These are phyloP conservation scores for Lolium rigidum DNA, from an alignment of 176 grass and related monocot species.

Conservation along the genomic window DNA sequence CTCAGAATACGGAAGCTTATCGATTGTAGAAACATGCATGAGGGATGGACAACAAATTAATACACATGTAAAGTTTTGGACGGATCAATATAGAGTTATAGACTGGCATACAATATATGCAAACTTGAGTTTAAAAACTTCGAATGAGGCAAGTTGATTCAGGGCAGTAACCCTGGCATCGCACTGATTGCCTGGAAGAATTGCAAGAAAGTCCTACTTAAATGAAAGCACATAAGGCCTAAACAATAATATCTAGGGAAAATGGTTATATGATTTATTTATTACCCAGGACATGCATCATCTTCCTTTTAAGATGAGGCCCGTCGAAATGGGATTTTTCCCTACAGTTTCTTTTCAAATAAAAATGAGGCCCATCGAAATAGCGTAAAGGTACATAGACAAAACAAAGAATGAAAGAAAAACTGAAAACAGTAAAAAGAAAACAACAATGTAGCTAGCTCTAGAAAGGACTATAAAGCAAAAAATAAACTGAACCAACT, in stretches of 20 bases:
- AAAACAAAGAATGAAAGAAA: not conserved
- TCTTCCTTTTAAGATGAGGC: not conserved
- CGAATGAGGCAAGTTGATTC: not conserved
- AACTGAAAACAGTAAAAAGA: not conserved
- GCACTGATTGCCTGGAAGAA: not conserved
- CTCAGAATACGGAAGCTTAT: conserved; percentile 13
- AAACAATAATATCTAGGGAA: not conserved
- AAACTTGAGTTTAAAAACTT: not conserved
- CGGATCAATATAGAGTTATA: conserved; percentile 28
- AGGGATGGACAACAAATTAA: not conserved
- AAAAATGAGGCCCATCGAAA: not conserved
- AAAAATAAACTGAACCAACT: not conserved
- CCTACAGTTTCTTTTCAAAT: too few relatives aligned
- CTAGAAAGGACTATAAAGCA: conserved; percentile 2
- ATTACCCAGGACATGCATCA: not conserved
- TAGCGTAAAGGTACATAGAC: not conserved
- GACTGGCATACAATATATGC: conserved; percentile 30
- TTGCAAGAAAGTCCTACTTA: conserved; percentile 30
- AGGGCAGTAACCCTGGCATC: not conserved
- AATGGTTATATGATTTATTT: not conserved
- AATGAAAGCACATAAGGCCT: not conserved
- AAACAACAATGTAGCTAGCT: not conserved
- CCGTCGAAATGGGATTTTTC: not conserved
- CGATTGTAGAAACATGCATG: conserved; percentile 10
- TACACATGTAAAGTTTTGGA: not conserved